Evolutionary conservation across 345 rosid species (phyloP), one percentile per base, ranked within the genome.

Genomic region (Moringa oleifera): DNA sequence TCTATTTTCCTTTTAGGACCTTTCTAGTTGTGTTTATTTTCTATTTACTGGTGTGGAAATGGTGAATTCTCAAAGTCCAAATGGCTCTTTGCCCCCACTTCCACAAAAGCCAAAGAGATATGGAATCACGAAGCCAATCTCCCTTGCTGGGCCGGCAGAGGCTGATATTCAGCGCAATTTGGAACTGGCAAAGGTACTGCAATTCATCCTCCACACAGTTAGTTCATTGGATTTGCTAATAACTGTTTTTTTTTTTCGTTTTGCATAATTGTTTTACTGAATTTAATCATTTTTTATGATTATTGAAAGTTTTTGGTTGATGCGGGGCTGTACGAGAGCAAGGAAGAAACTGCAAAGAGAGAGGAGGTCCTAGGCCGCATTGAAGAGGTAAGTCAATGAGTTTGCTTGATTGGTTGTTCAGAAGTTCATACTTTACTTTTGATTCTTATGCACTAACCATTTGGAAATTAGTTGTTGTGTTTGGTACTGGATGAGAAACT

Each of bases 61-160:
- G 85, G 83, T 72, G 81, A 79, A 73, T 61, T 68, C 89, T 58
- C 84, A 78, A 72, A 78, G 77, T 17, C 59, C 76, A 68, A 53
- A 64, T 57, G 79, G 66, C 28, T 62, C 81, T 20, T 63, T 63
- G 67, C 69, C 75, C 58, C 68, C 69, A 25, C 25, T 51, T 41
- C 55, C 69, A 55, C 74, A 57, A 17, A 51, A 74, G 24, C 65
- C 67, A 65, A 79, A 73, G 59, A 81, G 74, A 24, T 80, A 41
- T 57, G 96, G 93, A 52, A 90, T 87, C 41, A 87, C 88, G 65
- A 81, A 89, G 64, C 95, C 97, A 22, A 85, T 92, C 58, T 92
- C 98, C 20, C 61, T 84, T 57, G 77, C 89, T 22, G 95, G 87
- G 53, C 98, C 98, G 22, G 77, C 81, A 0, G 74, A 85, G n/a